Evolutionary conservation across 192 early-diverging fungal species (phyloP), one percentile per base, ranked within the genome.

Genomic region (Coemansia sp.): DNA sequence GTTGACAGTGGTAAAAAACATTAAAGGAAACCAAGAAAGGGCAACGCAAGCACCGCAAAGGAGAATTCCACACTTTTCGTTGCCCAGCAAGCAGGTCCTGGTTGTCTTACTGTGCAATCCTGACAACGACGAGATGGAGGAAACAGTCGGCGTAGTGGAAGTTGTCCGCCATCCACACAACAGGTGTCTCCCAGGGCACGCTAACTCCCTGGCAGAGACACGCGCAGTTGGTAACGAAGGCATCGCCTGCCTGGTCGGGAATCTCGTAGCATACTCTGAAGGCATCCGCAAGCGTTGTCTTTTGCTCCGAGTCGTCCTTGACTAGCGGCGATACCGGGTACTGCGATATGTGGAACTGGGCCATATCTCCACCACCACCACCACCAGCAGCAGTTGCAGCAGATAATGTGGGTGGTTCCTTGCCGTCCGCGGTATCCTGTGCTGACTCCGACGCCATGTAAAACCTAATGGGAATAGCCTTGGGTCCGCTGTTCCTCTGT

Each of bases 101-200:
- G 9, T 2, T 16, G 13, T 3, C 12, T 16, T 59, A 59, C 13
- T 41, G 36, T 41, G 39, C 7, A 39, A 11, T 54, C 48, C 57
- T 64, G 42, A 73, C 65, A 5, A 88, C 71, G 13, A 92, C 91
- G 66, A 95, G 72, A 72, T 95, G 93, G 65, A 95, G 73, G 74
- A 95, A 95, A 73, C 89, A 90, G 77, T 95, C 93, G 7, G 90
- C 85, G 73, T 91, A 92, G 21, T 87, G 87, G 43, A 91, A 76
- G 71, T 92, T 90, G 37, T 87, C 84, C 41, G 88, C 87, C 19
- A 92, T 87, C 92, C 92, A 93, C 41, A 85, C 58, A 22, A 93
- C 76, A 0, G 92, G 91, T 37, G 89, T 89, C 36, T 90, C 89
- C 72, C 89, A 76, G n/a, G 86, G 88, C 36, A 90, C 60, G 49